These are phyloP conservation scores for Lolium perenne DNA, from an alignment of 176 grass and related monocot genomes.

Conservation along the genomic window DNA sequence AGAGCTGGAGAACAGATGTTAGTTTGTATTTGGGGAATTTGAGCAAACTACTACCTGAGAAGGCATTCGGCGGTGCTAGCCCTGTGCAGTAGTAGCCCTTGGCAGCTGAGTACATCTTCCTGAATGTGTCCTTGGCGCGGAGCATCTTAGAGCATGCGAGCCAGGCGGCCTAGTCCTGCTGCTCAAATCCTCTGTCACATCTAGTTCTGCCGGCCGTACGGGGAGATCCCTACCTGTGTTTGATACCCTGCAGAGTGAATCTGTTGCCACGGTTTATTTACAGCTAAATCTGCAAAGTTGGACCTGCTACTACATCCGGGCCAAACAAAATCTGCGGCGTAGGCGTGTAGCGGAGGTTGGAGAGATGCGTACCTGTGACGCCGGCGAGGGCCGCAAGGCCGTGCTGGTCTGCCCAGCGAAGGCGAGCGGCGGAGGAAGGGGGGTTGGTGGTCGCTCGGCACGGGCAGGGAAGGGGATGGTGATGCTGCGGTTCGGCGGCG, in stretches of 20 bases:
- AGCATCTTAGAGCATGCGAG: slow-evolving; percentile 46
- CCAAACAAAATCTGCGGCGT: neutral
- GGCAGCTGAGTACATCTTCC: slow-evolving; percentile 54
- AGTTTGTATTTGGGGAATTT: neutral
- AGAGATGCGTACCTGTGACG: neutral
- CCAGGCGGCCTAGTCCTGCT: neutral
- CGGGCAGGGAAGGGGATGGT: neutral
- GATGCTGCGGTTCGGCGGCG: neutral
- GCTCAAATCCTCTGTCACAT: neutral
- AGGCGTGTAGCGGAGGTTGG: neutral
- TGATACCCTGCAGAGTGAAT: neutral
- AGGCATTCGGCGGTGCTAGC: neutral
- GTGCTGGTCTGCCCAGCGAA: neutral
- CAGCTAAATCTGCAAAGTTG: neutral
- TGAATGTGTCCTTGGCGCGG: slow-evolving; percentile 42
- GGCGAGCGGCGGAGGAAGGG: neutral
- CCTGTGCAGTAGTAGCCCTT: slow-evolving; percentile 37
- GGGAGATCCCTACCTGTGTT: neutral
- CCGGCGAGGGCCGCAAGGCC: neutral
- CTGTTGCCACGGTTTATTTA: neutral
- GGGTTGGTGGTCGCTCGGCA: neutral
- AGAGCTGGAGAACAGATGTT: neutral
- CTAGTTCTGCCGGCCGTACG: neutral
- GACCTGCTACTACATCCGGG: neutral
- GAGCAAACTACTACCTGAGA: slow-evolving; percentile 29